Evolutionary conservation across 106 monocot species (phyloP).

Genomic region (Agapanthus africanus): DNA sequence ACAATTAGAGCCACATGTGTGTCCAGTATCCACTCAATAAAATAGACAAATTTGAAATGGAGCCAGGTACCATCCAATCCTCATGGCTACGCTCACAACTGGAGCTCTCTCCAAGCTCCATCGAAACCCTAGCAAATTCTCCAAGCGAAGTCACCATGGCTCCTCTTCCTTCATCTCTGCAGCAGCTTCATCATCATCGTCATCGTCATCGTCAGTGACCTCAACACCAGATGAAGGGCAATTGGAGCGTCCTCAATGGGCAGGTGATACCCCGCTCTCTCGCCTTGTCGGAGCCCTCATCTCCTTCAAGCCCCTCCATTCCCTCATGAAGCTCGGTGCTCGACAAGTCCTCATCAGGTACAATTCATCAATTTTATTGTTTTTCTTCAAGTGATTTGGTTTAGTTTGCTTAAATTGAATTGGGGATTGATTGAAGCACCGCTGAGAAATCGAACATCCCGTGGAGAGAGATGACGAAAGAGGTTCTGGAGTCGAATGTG

Average conservation of each 20-base stretch:
- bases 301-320: constrained; percentile 67
- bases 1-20: no score
- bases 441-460: constrained; percentile 82
- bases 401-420: not conserved
- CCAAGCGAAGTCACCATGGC: no score
- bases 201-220: not conserved
- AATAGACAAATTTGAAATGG: no score
- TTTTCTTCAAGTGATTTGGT: no score
- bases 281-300: constrained; percentile 64
- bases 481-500: constrained; percentile 54
- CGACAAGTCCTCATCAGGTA: constrained; percentile 62
- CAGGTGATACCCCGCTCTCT: constrained; percentile 64
- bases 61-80: not conserved
- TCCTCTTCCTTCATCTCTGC: not conserved
- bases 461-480: constrained; percentile 66
- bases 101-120: constrained; percentile 3
- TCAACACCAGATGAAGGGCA: constrained; percentile 1
- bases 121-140: not conserved
- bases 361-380: not conserved
- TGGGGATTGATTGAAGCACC: constrained; percentile 25
- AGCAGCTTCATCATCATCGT: no score
- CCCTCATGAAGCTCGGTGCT: constrained; percentile 63
- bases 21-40: no score
- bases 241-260: constrained; percentile 56
- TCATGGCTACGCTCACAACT: not conserved